Evolutionary conservation across 164 flowering plant genomes (phyloP), one percentile per base, ranked within the genome.

Genomic region (Malania oleifera): DNA sequence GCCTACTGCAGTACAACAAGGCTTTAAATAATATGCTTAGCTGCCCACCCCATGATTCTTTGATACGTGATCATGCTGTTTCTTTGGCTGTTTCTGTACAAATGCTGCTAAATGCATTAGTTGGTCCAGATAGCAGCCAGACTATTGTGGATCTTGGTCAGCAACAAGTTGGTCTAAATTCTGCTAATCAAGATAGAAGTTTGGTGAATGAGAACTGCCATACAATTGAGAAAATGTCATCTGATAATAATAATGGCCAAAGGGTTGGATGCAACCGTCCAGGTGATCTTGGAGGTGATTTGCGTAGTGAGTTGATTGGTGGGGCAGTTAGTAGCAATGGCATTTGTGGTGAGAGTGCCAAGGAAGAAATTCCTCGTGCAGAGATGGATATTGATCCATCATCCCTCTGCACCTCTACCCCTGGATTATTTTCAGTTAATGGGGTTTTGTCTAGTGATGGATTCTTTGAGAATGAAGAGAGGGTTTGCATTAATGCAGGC

Each of bases 11-110:
- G 67, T 93, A 80, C 63, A 73, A 71, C n/a, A 68, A 72, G 59
- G 83, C 85, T 25, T 69, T 95, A 70, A 45, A 62, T 25, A 69
- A 82, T 26, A 70, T 85, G 73, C 82, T 91, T 7, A 71, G 68
- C 48, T 80, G 88, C 66, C 82, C 95, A 58, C 93, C 88, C 0
- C 73, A 71, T 57, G 95, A 95, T 80, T 88, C 95, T 52, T 74
- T 91, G 68, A 73, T 84, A 52, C 90, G 91, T 35, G 99, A 95
- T 80, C 86, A 91, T 70, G 97, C 91, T 26, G 78, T 82, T 75
- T 80, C 96, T 62, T 61, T 91, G 37, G 87, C 96, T 27, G 75
- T 84, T 11, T 77, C 61, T 69, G 81, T 84, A 2, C 85, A 82
- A 67, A 71, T 47, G 66, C 91, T 80, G 67, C 66, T 95, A 65